These are phyloP conservation scores for Thymus mandschuricus DNA, from an alignment of 257 asterid genomes.

Conservation along the genomic window DNA sequence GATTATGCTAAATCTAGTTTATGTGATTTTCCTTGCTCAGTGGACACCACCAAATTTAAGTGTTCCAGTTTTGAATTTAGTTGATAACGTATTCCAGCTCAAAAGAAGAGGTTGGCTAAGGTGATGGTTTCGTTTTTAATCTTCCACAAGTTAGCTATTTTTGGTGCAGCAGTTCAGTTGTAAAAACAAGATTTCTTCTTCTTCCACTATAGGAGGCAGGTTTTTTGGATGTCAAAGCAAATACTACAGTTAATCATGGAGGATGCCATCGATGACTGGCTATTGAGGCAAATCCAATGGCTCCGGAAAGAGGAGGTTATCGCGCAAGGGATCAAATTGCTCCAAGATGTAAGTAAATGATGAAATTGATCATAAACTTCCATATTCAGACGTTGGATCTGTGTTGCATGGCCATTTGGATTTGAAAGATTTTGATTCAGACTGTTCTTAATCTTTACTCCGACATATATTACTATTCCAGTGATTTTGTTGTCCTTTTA, in stretches of 20 bases:
- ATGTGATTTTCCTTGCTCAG: constrained; percentile 52
- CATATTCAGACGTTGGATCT: not conserved
- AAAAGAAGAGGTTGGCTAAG: constrained; percentile 98
- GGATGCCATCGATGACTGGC: constrained; percentile 97
- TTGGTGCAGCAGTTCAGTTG: constrained; percentile 15
- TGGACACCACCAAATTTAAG: constrained; percentile 91
- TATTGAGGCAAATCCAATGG: constrained; percentile 79
- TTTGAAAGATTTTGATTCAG: too few relatives aligned
- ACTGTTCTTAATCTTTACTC: too few relatives aligned
- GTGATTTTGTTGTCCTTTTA: too few relatives aligned
- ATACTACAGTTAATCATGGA: constrained; percentile 91
- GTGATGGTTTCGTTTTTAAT: constrained; percentile 42
- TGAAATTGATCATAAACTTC: constrained; percentile 22
- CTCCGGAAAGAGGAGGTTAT: constrained; percentile 87
- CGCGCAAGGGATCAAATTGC: constrained; percentile 67
- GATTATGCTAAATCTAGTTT: constrained; percentile 33
- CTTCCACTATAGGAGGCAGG: constrained; percentile 73
- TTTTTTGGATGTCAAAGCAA: constrained; percentile 95
- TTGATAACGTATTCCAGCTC: constrained; percentile 92
- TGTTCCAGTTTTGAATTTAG: constrained; percentile 85
- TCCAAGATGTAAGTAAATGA: constrained; percentile 72
- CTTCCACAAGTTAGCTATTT: constrained; percentile 38
- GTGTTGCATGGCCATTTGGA: constrained; percentile 4
- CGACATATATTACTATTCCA: too few relatives aligned
- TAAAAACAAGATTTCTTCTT: constrained; percentile 28